Percentiles rank a stretch among this genome's conserved stretches.
Conservation (phyloP, 2,329 filamentous ascomycete genomes). For the Epichloe bromicola region DNA sequence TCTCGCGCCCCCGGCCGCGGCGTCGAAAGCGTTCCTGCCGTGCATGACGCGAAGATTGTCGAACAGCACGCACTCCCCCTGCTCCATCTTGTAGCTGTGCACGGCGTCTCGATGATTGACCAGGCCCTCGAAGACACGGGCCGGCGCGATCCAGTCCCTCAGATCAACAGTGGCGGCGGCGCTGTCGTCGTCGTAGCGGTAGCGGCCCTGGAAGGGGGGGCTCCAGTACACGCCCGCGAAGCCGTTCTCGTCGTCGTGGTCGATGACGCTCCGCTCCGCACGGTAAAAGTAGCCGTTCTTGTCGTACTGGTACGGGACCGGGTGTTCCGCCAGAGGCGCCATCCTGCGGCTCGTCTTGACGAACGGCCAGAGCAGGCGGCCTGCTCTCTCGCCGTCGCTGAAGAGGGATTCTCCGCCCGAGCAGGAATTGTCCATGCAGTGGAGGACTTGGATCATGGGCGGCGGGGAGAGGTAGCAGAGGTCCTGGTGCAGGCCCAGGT, state of each 20-base stretch:
- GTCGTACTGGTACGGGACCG: slow-evolving; percentile 55
- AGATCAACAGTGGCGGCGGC: slow-evolving; percentile 8
- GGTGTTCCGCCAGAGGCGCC: slow-evolving; percentile 8
- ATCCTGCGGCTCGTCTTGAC: slow-evolving; percentile 3
- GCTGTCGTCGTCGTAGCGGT: slow-evolving; percentile 24
- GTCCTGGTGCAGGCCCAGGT: slow-evolving; percentile 86
- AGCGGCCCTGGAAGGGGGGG: slow-evolving; percentile 66
- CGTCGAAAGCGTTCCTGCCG: slow-evolving; percentile 64
- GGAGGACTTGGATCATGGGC: slow-evolving; percentile 74
- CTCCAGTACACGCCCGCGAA: slow-evolving; percentile 44
- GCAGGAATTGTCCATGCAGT: slow-evolving; percentile 73
- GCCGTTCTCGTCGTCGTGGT: slow-evolving; percentile 10
- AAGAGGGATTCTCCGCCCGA: slow-evolving; percentile 79
- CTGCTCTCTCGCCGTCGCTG: slow-evolving; percentile 58
- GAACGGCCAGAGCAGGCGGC: slow-evolving; percentile 19
- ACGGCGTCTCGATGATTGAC: slow-evolving; percentile 46
- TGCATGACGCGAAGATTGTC: slow-evolving; percentile 80
- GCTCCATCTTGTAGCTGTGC: slow-evolving; percentile 58
- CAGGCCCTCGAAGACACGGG: slow-evolving; percentile 40
- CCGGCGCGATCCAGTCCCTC: slow-evolving; percentile 33
- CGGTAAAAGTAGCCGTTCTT: slow-evolving; percentile 53
- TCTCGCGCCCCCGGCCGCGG: slow-evolving; percentile 45
- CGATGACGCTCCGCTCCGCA: slow-evolving; percentile 41
- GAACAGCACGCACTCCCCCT: slow-evolving; percentile 93
- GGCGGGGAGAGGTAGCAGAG: slow-evolving; percentile 72